Percentiles rank a stretch among this genome's conserved stretches.
Conservation (phyloP, 2,329 filamentous ascomycete species). For the Stemphylium beticola region DNA sequence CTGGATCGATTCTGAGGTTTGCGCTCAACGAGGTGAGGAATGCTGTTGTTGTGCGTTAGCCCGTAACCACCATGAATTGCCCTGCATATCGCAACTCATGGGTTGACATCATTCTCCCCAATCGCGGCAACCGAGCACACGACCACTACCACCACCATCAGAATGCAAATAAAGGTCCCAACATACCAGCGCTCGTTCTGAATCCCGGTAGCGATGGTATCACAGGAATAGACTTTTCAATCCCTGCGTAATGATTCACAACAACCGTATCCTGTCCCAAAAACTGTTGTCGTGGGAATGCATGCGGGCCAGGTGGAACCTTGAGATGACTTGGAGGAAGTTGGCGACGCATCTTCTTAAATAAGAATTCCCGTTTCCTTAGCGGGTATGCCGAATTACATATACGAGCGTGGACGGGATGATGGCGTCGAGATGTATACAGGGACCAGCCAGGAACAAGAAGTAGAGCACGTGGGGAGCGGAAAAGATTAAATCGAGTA, state of each 20-base stretch:
- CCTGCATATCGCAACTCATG: not conserved
- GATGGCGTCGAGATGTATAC: conserved; percentile 6
- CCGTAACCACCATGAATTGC: not conserved
- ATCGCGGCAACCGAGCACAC: conserved; percentile 23
- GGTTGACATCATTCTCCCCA: not conserved
- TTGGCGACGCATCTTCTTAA: conserved; percentile 42
- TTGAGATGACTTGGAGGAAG: conserved; percentile 44
- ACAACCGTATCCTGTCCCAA: conserved; percentile 36
- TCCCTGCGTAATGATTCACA: conserved; percentile 42
- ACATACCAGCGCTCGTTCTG: conserved; percentile 49
- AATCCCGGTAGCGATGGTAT: conserved; percentile 48
- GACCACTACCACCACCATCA: conserved; percentile 20
- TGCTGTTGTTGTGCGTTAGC: conserved; percentile 57
- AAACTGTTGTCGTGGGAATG: conserved; percentile 37
- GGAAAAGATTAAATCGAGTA: conserved; percentile 24
- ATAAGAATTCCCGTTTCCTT: not conserved
- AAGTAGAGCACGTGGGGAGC: conserved; percentile 9
- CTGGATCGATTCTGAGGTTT: conserved; percentile 72
- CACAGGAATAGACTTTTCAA: conserved; percentile 46
- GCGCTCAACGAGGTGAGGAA: conserved; percentile 84
- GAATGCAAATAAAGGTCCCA: conserved; percentile 17
- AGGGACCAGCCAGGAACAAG: conserved; percentile 27
- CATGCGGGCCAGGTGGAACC: conserved; percentile 38
- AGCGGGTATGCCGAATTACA: conserved; percentile 21
- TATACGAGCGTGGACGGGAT: conserved; percentile 19